These are phyloP conservation scores for Globisporangium heterothallicum DNA, from an alignment of 352 stramenopile genomes.

Conservation along the genomic window DNA sequence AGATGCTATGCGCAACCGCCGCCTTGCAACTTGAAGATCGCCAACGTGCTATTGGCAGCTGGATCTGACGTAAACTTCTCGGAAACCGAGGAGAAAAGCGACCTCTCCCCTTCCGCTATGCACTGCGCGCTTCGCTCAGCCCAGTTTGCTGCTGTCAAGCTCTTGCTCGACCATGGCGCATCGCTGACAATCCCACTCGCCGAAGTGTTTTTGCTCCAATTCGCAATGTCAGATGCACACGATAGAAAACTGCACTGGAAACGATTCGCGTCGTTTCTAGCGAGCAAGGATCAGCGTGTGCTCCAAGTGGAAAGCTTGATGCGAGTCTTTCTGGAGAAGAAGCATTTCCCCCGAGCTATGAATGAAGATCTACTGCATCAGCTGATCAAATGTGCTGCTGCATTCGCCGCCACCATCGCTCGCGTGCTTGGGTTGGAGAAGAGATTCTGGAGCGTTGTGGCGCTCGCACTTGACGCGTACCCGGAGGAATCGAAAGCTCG, in stretches of 20 bases:
- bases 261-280: constrained; percentile 29
- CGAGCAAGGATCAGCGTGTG: constrained; percentile 22
- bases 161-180: constrained; percentile 38
- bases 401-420: constrained; percentile 31
- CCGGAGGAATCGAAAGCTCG: constrained; percentile 18
- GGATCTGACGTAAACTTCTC: constrained; percentile 26
- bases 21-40: constrained; percentile 36
- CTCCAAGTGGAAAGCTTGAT: constrained; percentile 41
- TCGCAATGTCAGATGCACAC: constrained; percentile 11
- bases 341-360: constrained; percentile 19
- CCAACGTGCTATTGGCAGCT: constrained; percentile 30
- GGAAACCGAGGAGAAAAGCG: neutral
- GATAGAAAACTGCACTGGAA: constrained; percentile 20
- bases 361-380: constrained; percentile 42
- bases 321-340: constrained; percentile 30
- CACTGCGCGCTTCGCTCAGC: constrained; percentile 24
- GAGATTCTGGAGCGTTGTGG: constrained; percentile 38
- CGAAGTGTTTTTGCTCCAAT: constrained; percentile 30
- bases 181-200: constrained; percentile 19
- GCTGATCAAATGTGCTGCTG: constrained; percentile 28
- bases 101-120: constrained; percentile 21
- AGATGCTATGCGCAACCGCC: constrained; percentile 28
- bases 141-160: constrained; percentile 30
- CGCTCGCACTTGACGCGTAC: constrained; percentile 29
- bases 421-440: constrained; percentile 25